Conservation (phyloP, 2,329 filamentous ascomycete genomes). For the Pyrenophora teres region DNA sequence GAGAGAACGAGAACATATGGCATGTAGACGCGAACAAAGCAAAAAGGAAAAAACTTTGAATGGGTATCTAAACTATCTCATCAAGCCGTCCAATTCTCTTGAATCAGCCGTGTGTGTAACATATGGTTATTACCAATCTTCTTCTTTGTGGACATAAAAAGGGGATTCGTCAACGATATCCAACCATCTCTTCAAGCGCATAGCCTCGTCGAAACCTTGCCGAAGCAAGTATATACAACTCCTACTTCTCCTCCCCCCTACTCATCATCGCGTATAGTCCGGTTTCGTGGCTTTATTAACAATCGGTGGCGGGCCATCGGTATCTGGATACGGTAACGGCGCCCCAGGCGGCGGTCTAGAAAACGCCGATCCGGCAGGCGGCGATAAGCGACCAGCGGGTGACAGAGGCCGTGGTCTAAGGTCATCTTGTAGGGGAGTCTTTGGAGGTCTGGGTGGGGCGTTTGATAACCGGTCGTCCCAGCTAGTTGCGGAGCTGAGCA, state of each 20-base stretch:
- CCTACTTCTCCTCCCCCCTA: too few species aligned
- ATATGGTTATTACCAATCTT: too few species aligned
- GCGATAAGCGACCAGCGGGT: slow-evolving; percentile 31
- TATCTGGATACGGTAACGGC: slow-evolving; percentile 76
- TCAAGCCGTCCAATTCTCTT: background rate
- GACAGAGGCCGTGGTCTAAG: slow-evolving; percentile 19
- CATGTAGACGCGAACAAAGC: background rate
- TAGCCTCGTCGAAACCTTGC: too few species aligned
- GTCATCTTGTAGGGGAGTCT: slow-evolving; percentile 46
- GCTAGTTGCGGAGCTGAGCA: slow-evolving; percentile 36
- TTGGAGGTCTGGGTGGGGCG: slow-evolving; percentile 48
- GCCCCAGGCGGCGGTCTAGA: slow-evolving; percentile 41
- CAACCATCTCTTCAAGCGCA: too few species aligned
- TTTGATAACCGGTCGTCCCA: slow-evolving; percentile 29
- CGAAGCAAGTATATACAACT: too few species aligned
- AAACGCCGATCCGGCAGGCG: slow-evolving; percentile 30
- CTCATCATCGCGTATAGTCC: slow-evolving; percentile 53
- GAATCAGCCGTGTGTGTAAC: too few species aligned
- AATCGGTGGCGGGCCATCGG: slow-evolving; percentile 77
- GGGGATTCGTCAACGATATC: too few species aligned
- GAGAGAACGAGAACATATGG: too few species aligned
- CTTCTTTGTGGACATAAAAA: too few species aligned
- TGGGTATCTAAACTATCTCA: slow-evolving; percentile 23
- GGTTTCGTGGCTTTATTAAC: slow-evolving; percentile 90
- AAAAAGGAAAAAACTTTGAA: slow-evolving; percentile 13